These are phyloP conservation scores for Paecilomyces dactylethromorphus DNA, from an alignment of 2,329 filamentous ascomycete species.

Conservation along the genomic window DNA sequence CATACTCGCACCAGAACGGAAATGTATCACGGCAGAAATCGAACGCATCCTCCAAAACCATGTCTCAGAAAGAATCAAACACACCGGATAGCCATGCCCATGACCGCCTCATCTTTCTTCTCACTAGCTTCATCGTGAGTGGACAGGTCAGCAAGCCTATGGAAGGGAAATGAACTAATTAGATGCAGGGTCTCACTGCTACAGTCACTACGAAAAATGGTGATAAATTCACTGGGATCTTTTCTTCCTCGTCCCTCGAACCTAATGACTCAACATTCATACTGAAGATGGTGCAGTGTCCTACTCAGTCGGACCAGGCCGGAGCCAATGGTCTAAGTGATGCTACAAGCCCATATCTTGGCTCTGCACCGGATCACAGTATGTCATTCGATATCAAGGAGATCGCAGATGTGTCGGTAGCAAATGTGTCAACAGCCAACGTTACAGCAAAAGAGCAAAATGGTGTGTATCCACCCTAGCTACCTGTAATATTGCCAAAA, in stretches of 20 bases:
- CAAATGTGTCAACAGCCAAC: slow-evolving; percentile 48
- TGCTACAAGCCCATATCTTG: slow-evolving; percentile 32
- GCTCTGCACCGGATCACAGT: slow-evolving; percentile 37
- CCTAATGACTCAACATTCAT: slow-evolving; percentile 48
- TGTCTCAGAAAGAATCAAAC: slow-evolving; percentile 42
- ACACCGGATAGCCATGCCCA: slow-evolving; percentile 53
- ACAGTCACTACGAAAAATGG: slow-evolving; percentile 54
- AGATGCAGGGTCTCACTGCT: slow-evolving; percentile 47
- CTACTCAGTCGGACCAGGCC: slow-evolving; percentile 28
- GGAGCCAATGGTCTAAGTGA: slow-evolving; percentile 38
- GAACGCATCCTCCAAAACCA: slow-evolving; percentile 29
- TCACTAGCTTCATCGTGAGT: slow-evolving; percentile 55
- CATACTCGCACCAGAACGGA: slow-evolving; percentile 49
- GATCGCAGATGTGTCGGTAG: slow-evolving; percentile 49
- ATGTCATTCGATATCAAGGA: slow-evolving; percentile 60
- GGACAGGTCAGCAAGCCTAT: neutral
- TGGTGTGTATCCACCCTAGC: slow-evolving; percentile 20
- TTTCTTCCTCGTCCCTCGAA: slow-evolving; percentile 51
- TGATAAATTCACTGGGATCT: slow-evolving; percentile 56
- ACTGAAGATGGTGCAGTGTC: slow-evolving; percentile 60
- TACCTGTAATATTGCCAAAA: neutral
- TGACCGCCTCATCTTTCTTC: slow-evolving; percentile 53
- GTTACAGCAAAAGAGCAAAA: slow-evolving; percentile 49
- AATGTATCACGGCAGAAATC: slow-evolving; percentile 39
- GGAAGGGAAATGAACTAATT: slow-evolving; percentile 11